phyloP scores from a whole-genome alignment of 495 filamentous ascomycete genomes.

The Neurospora hispaniola region DNA sequence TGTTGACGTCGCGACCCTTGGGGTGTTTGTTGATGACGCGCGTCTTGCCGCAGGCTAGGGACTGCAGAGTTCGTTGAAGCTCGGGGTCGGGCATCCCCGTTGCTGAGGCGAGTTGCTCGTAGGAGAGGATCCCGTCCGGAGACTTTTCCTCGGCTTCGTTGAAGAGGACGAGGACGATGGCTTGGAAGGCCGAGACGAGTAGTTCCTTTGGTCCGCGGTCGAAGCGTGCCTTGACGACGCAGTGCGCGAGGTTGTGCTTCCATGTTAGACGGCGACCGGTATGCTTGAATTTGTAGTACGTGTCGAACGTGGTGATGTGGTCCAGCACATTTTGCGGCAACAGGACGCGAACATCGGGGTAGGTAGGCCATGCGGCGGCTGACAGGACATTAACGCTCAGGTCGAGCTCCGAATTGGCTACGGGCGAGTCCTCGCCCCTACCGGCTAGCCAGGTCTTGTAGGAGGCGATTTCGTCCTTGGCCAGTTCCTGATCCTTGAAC shows the following conservation, averaged over 20 bases:
- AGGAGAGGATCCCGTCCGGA: conserved; percentile 41
- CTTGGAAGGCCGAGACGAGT: conserved; percentile 80
- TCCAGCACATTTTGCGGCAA: conserved; percentile 61
- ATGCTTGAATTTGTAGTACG: conserved; percentile 78
- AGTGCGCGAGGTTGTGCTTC: conserved; percentile 87
- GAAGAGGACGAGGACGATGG: conserved; percentile 86
- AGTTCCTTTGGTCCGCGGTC: conserved; percentile 72
- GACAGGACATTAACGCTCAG: conserved; percentile 80
- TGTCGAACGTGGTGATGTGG: conserved; percentile 63
- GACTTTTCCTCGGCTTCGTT: conserved; percentile 49
- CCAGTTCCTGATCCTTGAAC: conserved; percentile 96
- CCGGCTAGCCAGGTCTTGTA: conserved; percentile 47
- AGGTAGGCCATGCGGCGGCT: conserved; percentile 82
- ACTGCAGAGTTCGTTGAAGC: conserved; percentile 83
- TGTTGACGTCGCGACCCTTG: conserved; percentile 67
- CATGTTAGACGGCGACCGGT: conserved; percentile 75
- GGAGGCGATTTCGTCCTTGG: conserved; percentile 68
- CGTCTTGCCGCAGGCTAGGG: conserved; percentile 78
- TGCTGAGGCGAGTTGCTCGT: conserved; percentile 55
- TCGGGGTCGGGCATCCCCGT: conserved; percentile 60
- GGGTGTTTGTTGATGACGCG: conserved; percentile 82
- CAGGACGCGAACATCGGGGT: conserved; percentile 66
- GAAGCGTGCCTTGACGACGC: conserved; percentile 69
- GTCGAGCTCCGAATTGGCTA: conserved; percentile 49
- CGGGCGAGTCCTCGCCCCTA: conserved; percentile 31